phyloP scores from a whole-genome alignment of 495 filamentous ascomycete genomes.

The Lasiosphaeria hispida region DNA sequence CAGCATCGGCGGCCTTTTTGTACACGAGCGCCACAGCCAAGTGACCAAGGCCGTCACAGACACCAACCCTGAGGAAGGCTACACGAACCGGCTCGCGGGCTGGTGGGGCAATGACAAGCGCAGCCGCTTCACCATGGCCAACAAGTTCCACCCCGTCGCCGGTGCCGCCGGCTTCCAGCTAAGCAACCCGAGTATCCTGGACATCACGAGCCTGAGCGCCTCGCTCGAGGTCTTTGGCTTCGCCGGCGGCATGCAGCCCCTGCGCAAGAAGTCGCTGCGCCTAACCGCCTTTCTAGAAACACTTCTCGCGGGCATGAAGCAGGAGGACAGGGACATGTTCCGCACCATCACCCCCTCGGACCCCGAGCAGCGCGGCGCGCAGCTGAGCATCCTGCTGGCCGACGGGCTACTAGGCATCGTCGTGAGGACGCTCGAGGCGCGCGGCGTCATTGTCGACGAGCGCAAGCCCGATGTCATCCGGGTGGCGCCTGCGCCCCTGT shows the following conservation, averaged over 20 bases:
- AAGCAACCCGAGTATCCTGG: conserved; percentile 64
- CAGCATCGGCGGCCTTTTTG: conserved; percentile 80
- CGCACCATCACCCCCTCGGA: conserved; percentile 78
- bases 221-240: conserved; percentile 75
- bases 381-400: conserved; percentile 72
- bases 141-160: conserved; percentile 67
- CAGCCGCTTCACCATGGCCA: conserved; percentile 76
- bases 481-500: conserved; percentile 88
- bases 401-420: conserved; percentile 67
- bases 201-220: conserved; percentile 68
- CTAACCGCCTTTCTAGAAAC: conserved; percentile 81
- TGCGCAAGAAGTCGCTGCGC: conserved; percentile 71
- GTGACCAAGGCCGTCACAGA: conserved; percentile 42
- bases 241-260: conserved; percentile 61
- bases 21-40: conserved; percentile 71
- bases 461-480: conserved; percentile 85
- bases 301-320: conserved; percentile 51
- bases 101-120: conserved; percentile 87
- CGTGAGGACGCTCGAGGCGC: conserved; percentile 63
- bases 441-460: conserved; percentile 82
- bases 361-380: conserved; percentile 72
- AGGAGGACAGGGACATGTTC: conserved; percentile 54
- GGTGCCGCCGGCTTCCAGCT: conserved; percentile 71
- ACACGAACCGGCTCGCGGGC: conserved; percentile 64
- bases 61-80: conserved; percentile 37